Evolutionary conservation across 2,329 filamentous ascomycete species (phyloP).

Genomic region (Capronia americana): DNA sequence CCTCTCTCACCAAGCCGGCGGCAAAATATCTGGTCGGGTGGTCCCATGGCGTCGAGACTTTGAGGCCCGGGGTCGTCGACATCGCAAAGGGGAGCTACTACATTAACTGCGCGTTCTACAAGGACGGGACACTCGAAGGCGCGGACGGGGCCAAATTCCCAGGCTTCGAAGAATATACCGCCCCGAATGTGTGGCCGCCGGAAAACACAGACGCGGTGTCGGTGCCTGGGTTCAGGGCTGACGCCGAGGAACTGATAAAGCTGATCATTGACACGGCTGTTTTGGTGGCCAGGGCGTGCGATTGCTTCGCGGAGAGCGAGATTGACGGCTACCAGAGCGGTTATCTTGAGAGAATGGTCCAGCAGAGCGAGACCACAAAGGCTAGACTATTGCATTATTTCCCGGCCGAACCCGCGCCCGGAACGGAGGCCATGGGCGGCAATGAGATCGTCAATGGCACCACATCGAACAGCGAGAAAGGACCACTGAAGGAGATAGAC

Average conservation of each 20-base stretch:
- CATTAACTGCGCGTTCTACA: constrained; percentile 65
- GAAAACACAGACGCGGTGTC: constrained; percentile 45
- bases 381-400: constrained; percentile 93
- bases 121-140: constrained; percentile 47
- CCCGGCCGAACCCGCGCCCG: constrained; percentile 53
- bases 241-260: constrained; percentile 76
- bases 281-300: constrained; percentile 87
- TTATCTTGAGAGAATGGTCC: constrained; percentile 86
- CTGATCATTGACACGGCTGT: constrained; percentile 89
- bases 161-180: constrained; percentile 84
- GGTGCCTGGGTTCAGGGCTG: constrained; percentile 76
- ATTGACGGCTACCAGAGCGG: constrained; percentile 76
- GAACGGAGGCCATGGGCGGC: neutral
- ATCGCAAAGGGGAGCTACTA: constrained; percentile 70
- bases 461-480: neutral
- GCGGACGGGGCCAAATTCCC: constrained; percentile 39
- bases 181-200: constrained; percentile 84
- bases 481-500: constrained; percentile 50
- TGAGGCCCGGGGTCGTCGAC: constrained; percentile 66
- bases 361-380: constrained; percentile 85
- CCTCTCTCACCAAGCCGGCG: constrained; percentile 50
- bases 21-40: constrained; percentile 69
- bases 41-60: constrained; percentile 69
- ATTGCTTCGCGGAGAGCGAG: constrained; percentile 79
- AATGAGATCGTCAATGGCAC: constrained; percentile 9